These are phyloP conservation scores for Juglanconis sp. DNA, from an alignment of 2,329 filamentous ascomycete genomes.

Conservation along the genomic window DNA sequence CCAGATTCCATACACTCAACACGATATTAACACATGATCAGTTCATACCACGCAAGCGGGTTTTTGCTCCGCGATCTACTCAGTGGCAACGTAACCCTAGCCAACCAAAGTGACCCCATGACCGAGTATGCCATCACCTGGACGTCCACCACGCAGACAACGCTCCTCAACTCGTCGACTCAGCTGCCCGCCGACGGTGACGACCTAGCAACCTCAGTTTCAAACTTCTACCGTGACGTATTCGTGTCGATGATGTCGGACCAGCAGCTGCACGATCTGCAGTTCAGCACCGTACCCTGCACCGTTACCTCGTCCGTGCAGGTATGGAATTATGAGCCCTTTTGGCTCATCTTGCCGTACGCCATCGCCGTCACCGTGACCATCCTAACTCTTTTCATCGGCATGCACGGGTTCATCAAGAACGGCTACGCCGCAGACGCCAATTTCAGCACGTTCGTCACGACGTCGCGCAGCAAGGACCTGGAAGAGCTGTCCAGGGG, in stretches of 20 bases:
- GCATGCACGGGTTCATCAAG: conserved; percentile 11
- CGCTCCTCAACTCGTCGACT: conserved; percentile 7
- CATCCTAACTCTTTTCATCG: conserved; percentile 8
- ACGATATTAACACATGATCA: neutral
- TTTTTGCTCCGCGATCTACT: conserved; percentile 15
- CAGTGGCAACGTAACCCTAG: conserved; percentile 14
- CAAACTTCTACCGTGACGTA: conserved; percentile 8
- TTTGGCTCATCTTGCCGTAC: conserved; percentile 18
- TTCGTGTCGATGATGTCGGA: conserved; percentile 18
- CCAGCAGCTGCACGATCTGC: conserved; percentile 9
- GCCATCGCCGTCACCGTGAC: conserved; percentile 14
- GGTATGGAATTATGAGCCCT: conserved; percentile 19
- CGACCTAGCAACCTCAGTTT: conserved; percentile 7
- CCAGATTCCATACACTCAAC: neutral
- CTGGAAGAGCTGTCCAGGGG: conserved; percentile 11
- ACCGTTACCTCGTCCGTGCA: conserved; percentile 1
- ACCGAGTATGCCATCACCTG: conserved; percentile 9
- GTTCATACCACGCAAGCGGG: conserved; percentile 16
- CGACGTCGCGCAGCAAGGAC: conserved; percentile 14
- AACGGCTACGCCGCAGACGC: conserved; percentile 16
- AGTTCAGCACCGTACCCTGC: neutral
- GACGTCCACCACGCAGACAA: conserved; percentile 4
- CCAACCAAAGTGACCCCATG: conserved; percentile 1
- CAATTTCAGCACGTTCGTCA: conserved; percentile 14
- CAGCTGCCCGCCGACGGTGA: conserved; percentile 4